Conservation (phyloP, 1,284 basidiomycete genomes). For the Trichosporon inkin region DNA sequence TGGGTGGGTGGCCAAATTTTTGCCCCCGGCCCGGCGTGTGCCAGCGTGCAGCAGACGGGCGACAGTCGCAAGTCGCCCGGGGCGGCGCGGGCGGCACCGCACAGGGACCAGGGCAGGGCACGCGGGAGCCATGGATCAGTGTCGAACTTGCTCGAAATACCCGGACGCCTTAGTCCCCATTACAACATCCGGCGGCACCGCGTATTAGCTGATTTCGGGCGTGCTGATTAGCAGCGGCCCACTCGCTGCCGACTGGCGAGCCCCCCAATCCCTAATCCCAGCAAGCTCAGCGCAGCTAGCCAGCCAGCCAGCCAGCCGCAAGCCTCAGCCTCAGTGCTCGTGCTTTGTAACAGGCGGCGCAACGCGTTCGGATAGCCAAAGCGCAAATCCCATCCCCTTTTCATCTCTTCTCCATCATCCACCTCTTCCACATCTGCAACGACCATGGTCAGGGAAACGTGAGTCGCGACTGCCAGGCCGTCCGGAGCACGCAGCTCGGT, state of each 20-base stretch:
- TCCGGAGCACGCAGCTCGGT: background rate
- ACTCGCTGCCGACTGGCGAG: background rate
- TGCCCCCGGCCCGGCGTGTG: background rate
- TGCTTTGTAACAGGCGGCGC: background rate
- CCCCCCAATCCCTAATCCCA: conserved; percentile 5
- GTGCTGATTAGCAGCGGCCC: too few relatives aligned
- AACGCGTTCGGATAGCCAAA: conserved; percentile 4
- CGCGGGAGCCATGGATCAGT: conserved; percentile 2
- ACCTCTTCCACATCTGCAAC: conserved; percentile 10
- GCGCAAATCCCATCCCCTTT: conserved; percentile 5
- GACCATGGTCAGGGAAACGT: conserved; percentile 52
- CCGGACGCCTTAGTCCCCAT: background rate
- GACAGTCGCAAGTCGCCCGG: too few relatives aligned
- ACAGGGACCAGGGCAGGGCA: too few relatives aligned
- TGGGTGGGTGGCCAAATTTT: conserved; percentile 1
- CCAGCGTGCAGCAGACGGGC: too few relatives aligned
- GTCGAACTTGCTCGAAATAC: conserved; percentile 7
- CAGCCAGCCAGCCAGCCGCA: background rate
- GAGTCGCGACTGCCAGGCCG: conserved; percentile 25
- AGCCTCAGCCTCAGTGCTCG: background rate
- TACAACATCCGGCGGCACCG: background rate
- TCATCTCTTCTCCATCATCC: conserved; percentile 10
- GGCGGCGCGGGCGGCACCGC: too few relatives aligned
- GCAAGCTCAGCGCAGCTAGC: background rate
- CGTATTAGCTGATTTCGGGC: too few relatives aligned